Evolutionary conservation across 768 basidiomycete genomes (phyloP), one percentile per base, ranked within the genome.

Genomic region (Suillus variegatus): DNA sequence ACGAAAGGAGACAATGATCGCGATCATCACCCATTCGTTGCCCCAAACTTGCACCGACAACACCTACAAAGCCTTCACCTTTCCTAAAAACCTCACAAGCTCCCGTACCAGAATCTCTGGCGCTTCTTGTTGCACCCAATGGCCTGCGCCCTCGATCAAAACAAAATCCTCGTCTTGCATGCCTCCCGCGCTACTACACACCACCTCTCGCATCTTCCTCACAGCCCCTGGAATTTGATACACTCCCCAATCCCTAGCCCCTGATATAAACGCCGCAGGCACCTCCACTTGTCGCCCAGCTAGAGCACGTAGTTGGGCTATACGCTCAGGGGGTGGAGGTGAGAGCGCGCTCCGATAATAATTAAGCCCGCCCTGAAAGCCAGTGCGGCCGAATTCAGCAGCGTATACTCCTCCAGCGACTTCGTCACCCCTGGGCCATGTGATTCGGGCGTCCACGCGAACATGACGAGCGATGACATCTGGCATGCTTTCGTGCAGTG

Each of bases 361-460:
- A 68, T 89, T 87, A 61, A 89, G 72, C 35, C 85, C 86, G n/a
- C 86, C 87, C 70, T 88, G 87, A 65, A 89, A 89, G 1, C 88
- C 86, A 2, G 84, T 86, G 49, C 81, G 77, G 0, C 69, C 67
- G 64, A 82, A 90, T 67, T 83, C 82, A 25, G 78, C 68, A 2
- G 82, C 79, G 69, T 87, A 88, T 13, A 86, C 80, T 32, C 12
- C 55, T 32, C 64, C 70, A 0, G 64, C 72, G 14, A 87, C 79
- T 57, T 85, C 85, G 1, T 76, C 79, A 12, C 84, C 82, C 5
- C 81, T 64, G 10, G 88, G 74, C 88, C 88, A 89, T 66, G 72
- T 41, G 36, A 67, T 60, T 22, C 28, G 44, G 28, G 65, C 35
- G 36, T 71, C 43, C 3, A 76, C 75, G 9, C 81, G 81, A 4